Evolutionary conservation across 2,329 filamentous ascomycete species (phyloP), one percentile per base, ranked within the genome.

Genomic region (Ilyonectria destructans): DNA sequence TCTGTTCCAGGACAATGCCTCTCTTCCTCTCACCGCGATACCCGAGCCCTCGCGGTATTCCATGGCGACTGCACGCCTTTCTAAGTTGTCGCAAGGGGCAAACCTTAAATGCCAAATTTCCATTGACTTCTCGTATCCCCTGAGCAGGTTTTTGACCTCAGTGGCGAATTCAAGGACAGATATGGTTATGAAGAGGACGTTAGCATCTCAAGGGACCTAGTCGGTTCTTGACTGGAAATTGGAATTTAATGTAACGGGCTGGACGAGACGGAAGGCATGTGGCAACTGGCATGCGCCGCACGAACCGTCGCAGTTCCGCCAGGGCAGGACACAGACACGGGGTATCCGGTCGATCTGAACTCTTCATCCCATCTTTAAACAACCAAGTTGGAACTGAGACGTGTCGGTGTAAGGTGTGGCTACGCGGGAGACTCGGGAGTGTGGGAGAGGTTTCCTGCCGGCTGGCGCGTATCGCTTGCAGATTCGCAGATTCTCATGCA

Each of bases 381-480:
- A 33, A n/a, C 31, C 49, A 10, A 21, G 10, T 35, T 35, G 49
- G 48, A 12, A 19, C 17, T 52, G 48, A 52, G 48, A 52, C 29
- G 29, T 33, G 23, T 31, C 26, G 48, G 15, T 33, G 48, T 52
- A n/a, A 31, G 17, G 29, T 52, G 26, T 52, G 48, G 48, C 29
- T 33, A 31, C 48, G 48, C 17, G n/a, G 40, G 49, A 54, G 49
- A 54, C 29, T 54, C 31, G 31, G 10, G 17, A 19, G 49, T 31
- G 19, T 35, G 51, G 31, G 51, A 21, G 49, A 52, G 29, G 49
- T 12, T 26, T 55, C 40, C 58, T 26, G 51, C 62, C 40, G 9
- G 33, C n/a, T 60, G 58, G 46, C 58, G 65, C 59, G 58, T 56
- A 57, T 58, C 40, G 37, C 58, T 68, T 67, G 66, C 59, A 63